A percentile compares a stretch with the other conserved stretches of the same genome.
These are phyloP conservation scores for Chytridium lagenaria DNA, from an alignment of 371 early-diverging fungal genomes.

Conservation along the genomic window DNA sequence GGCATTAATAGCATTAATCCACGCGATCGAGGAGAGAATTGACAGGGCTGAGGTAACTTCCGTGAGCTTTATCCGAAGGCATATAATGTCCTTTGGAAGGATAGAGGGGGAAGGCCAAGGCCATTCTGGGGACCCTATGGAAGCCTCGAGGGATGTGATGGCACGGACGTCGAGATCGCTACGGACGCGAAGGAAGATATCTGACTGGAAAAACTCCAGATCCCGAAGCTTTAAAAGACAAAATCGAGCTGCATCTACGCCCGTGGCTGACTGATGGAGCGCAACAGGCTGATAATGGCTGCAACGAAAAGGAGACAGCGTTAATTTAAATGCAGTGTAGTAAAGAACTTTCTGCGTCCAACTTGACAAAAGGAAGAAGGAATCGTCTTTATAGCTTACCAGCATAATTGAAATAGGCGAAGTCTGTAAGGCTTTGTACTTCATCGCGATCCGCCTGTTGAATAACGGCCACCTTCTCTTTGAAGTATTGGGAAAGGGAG, in stretches of 20 bases:
- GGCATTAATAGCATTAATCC: background rate
- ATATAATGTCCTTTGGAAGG: background rate
- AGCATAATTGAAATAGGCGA: background rate
- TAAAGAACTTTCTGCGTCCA: too few relatives aligned
- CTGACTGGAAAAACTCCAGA: background rate
- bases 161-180: background rate
- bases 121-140: too few relatives aligned
- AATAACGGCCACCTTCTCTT: background rate
- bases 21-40: background rate
- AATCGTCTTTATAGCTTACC: background rate
- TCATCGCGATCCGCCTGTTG: background rate
- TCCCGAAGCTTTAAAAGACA: background rate
- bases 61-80: background rate
- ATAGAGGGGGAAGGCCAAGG: background rate
- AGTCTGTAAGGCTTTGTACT: background rate
- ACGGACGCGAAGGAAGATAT: background rate
- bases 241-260: background rate
- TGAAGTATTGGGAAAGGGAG: background rate
- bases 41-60: too few relatives aligned
- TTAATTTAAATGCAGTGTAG: too few relatives aligned
- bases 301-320: background rate
- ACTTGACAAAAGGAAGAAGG: background rate
- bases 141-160: too few relatives aligned
- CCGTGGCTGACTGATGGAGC: background rate
- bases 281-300: background rate